Conservation (phyloP, 2,329 filamentous ascomycete species). For the Aspergillus novoparasiticus region DNA sequence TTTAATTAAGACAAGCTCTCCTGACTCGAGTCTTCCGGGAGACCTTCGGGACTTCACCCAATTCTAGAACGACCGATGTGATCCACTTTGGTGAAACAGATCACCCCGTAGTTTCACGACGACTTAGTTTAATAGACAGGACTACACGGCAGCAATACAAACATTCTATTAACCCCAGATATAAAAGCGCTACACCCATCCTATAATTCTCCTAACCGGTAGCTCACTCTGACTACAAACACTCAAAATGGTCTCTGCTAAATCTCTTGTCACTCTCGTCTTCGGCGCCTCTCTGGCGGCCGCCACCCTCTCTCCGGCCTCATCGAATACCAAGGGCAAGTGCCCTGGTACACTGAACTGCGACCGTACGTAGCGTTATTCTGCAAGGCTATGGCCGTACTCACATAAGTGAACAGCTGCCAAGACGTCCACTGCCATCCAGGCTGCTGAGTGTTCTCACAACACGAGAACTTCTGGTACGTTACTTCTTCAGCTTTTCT, state of each 20-base stretch:
- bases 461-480: constrained; percentile 37
- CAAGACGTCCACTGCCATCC: constrained; percentile 40
- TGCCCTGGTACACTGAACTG: constrained; percentile 33
- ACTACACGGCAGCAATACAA: background rate
- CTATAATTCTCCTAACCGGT: too few relatives aligned
- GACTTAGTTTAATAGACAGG: constrained; percentile 12
- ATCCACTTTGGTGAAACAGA: constrained; percentile 6
- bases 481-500: background rate
- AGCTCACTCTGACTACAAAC: background rate
- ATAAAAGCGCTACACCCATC: background rate
- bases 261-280: constrained; percentile 15
- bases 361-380: constrained; percentile 21
- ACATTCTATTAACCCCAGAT: too few relatives aligned
- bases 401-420: constrained; percentile 23
- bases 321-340: constrained; percentile 41
- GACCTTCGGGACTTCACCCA: background rate
- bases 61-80: background rate
- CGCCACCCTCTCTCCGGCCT: constrained; percentile 37
- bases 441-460: constrained; percentile 43
- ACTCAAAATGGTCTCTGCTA: background rate
- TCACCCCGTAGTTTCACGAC: constrained; percentile 17
- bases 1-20: constrained; percentile 3
- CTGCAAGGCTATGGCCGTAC: background rate
- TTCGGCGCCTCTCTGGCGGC: constrained; percentile 19
- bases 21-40: background rate